Percentiles rank a stretch among this genome's conserved stretches.
Conservation (phyloP, 306 rosid species). For the Hippophae tibetana region DNA sequence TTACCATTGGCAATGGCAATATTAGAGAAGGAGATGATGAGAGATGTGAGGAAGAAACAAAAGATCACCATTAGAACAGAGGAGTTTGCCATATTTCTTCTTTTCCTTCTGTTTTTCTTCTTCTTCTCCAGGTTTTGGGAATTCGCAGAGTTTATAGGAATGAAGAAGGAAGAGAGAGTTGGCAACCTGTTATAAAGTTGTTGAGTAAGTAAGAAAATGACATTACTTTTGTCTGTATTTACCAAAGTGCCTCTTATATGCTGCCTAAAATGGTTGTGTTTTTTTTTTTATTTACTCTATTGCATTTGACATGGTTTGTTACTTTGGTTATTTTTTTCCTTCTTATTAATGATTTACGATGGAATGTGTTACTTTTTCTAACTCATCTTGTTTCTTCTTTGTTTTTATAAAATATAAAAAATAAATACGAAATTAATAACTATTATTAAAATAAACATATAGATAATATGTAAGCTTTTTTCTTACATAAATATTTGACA, state of each 20-base stretch:
- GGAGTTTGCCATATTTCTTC: conserved; percentile 28
- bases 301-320: background rate
- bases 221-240: background rate
- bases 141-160: background rate
- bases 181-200: conserved; percentile 30
- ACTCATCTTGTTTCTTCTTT: too few species aligned
- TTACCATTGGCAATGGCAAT: conserved; percentile 6
- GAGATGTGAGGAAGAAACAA: conserved; percentile 19
- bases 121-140: background rate
- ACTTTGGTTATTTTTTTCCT: background rate
- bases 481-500: too few species aligned
- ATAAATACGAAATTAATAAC: too few species aligned
- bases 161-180: conserved; percentile 9
- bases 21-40: conserved; percentile 4
- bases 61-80: conserved; percentile 18
- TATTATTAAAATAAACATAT: too few species aligned
- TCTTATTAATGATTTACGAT: too few species aligned
- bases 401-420: too few species aligned
- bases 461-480: too few species aligned
- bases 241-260: background rate
- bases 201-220: conserved; percentile 1
- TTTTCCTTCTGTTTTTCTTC: conserved; percentile 1
- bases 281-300: background rate
- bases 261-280: background rate
- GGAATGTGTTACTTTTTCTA: too few species aligned